These are phyloP conservation scores for Lachancea lanzarotensis DNA, from an alignment of 805 yeast genomes.

Conservation along the genomic window DNA sequence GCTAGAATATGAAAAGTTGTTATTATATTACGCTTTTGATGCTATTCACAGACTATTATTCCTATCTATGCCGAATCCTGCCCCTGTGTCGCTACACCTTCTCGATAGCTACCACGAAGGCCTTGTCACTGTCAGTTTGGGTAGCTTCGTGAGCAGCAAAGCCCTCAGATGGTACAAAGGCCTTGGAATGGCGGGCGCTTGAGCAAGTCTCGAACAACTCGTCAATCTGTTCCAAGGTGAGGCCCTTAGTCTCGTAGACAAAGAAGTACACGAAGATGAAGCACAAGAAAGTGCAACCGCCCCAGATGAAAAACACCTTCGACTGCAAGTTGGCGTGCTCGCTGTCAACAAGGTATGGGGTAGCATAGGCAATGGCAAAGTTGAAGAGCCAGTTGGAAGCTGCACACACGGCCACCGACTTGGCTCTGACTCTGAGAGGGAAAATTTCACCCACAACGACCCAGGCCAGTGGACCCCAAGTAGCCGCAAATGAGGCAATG, in stretches of 20 bases:
- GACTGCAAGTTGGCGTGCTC: background rate
- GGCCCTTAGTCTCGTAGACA: background rate
- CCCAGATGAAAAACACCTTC: background rate
- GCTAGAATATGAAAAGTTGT: too few species aligned
- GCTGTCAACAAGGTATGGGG: background rate
- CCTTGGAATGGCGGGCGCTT: background rate
- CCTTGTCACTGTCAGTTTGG: background rate
- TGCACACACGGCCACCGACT: background rate
- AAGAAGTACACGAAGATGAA: background rate
- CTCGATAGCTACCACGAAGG: background rate
- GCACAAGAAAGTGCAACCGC: background rate
- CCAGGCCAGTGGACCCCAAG: background rate
- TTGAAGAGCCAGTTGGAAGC: background rate
- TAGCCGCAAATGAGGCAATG: background rate
- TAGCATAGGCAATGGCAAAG: background rate
- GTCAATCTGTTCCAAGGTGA: background rate
- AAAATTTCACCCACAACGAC: background rate
- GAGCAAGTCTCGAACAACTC: background rate
- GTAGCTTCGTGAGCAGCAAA: background rate
- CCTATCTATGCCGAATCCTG: too few species aligned
- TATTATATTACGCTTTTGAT: too few species aligned
- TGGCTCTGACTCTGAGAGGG: background rate
- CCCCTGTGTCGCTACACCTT: background rate
- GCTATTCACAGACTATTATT: too few species aligned
- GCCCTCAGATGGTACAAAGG: background rate